Conservation (phyloP, 2,329 filamentous ascomycete genomes). For the Mariannaea elegans region DNA sequence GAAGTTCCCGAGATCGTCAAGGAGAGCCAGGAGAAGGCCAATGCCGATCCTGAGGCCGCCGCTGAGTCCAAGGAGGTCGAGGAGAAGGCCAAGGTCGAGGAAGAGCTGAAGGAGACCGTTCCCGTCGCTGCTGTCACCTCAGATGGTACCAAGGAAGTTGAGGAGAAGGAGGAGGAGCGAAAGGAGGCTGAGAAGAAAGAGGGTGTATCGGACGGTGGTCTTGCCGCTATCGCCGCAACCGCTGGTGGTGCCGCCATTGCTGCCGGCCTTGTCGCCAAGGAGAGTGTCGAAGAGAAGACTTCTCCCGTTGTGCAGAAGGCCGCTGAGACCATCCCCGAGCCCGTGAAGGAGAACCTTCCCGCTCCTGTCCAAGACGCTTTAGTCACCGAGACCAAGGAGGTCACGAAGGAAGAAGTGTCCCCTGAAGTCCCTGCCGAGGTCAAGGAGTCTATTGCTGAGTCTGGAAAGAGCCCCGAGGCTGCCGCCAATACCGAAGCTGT, state of each 20-base stretch:
- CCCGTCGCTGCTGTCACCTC: conserved; percentile 66
- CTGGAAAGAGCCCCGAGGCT: conserved; percentile 74
- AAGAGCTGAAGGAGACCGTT: conserved; percentile 75
- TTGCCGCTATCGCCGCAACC: conserved; percentile 50
- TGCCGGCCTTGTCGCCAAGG: conserved; percentile 44
- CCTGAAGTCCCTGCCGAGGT: conserved; percentile 64
- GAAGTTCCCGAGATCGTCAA: conserved; percentile 64
- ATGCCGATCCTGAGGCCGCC: conserved; percentile 73
- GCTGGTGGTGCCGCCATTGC: conserved; percentile 46
- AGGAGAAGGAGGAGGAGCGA: neutral
- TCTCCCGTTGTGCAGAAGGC: conserved; percentile 49
- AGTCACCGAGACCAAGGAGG: conserved; percentile 52
- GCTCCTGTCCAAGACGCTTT: conserved; percentile 59
- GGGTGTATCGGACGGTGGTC: conserved; percentile 49
- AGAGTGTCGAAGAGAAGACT: conserved; percentile 48
- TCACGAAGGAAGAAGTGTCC: conserved; percentile 56
- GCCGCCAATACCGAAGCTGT: conserved; percentile 74
- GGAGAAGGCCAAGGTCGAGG: conserved; percentile 77
- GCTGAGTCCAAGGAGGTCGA: conserved; percentile 70
- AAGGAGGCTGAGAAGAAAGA: conserved; percentile 57
- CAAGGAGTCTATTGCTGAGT: conserved; percentile 64
- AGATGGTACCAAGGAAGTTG: conserved; percentile 54
- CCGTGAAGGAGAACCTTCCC: conserved; percentile 62
- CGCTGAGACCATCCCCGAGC: conserved; percentile 61
- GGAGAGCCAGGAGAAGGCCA: conserved; percentile 75